Base-by-base conservation (phyloP, 345 rosid species). In the Aurinia saxatilis region DNA sequence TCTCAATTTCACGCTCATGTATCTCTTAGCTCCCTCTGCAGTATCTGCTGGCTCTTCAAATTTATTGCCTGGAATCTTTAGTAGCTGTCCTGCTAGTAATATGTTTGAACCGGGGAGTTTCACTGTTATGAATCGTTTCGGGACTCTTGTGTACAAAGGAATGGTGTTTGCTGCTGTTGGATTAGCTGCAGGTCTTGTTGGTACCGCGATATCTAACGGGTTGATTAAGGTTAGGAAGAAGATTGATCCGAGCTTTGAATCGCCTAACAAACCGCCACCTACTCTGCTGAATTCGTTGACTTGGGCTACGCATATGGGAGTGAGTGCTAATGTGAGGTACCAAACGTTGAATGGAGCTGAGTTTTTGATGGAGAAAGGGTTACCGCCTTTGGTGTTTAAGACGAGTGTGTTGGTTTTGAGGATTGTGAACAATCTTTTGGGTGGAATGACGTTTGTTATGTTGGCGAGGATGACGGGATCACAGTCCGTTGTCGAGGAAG, bases 391-490 rank as follows among this genome's bases (percentile, higher is more conserved):
- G 56, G 89, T 65, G 5, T 95, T 95, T 66, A 90, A 90, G 90
- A 75, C 81, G 3, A 79, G 96, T 0, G 99, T 95, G 60, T 82
- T 90, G 54, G 86, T 58, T 25, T 70, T 95, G 70, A 78, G 99
- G 66, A 78, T 86, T 74, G 59, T 72, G 55, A 95, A 95, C 68
- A 95, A 95, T 40, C 74, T 90, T 10, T 70, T 88, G 35, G 96
- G 99, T 5, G 99, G 99, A 5, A 76, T 90, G 92, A 60, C 97
- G 1, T 95, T 95, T 75, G 97, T 95, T 19, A 36, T 82, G 5
- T 59, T 95, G 64, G 99, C 96, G 10, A 88, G 98, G 81, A 16
- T 95, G 78, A 95, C 99, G 1, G 99, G 99, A 5, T 77, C 99
- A 6, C 99, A 95, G 73, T 79, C 87, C 7, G 76, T 73, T 12